Evolutionary conservation across 2,329 filamentous ascomycete species (phyloP).

Genomic region (Pseudogymnoascus sp.): DNA sequence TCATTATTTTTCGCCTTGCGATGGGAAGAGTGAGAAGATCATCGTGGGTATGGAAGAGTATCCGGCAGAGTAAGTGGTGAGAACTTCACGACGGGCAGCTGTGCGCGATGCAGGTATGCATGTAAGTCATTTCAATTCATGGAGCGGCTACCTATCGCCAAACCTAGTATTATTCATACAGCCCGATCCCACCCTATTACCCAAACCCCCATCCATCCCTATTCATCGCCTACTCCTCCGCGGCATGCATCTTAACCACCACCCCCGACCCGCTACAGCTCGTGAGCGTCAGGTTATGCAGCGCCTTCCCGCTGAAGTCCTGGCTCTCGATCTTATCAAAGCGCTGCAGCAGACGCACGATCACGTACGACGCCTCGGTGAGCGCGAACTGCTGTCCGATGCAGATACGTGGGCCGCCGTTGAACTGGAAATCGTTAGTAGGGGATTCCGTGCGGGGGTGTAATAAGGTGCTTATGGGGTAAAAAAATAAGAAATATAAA

Average conservation of each 20-base stretch:
- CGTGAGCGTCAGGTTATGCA: conserved; percentile 22
- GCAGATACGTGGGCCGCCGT: conserved; percentile 31
- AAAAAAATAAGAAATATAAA: conserved; percentile 3
- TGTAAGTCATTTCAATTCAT: conserved; percentile 4
- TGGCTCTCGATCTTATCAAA: conserved; percentile 28
- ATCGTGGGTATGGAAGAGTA: not conserved
- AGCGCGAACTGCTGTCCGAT: conserved; percentile 32
- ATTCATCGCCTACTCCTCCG: conserved; percentile 10
- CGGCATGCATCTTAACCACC: conserved; percentile 27
- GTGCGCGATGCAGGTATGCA: not conserved
- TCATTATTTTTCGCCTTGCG: not conserved
- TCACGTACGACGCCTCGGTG: conserved; percentile 29
- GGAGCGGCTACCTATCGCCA: not conserved
- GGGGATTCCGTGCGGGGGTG: too few relatives aligned
- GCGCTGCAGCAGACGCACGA: conserved; percentile 28
- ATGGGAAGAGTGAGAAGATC: not conserved
- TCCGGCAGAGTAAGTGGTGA: not conserved
- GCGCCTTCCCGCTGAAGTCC: conserved; percentile 24
- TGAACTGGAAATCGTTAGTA: conserved; percentile 22
- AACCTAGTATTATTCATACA: not conserved
- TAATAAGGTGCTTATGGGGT: not conserved
- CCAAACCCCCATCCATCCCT: not conserved
- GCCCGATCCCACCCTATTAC: not conserved
- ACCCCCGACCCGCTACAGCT: conserved; percentile 28
- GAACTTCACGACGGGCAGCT: not conserved